Evolutionary conservation across 129 eudicot species (phyloP), one percentile per base, ranked within the genome.

Genomic region (Heracleum sosnowskyi): DNA sequence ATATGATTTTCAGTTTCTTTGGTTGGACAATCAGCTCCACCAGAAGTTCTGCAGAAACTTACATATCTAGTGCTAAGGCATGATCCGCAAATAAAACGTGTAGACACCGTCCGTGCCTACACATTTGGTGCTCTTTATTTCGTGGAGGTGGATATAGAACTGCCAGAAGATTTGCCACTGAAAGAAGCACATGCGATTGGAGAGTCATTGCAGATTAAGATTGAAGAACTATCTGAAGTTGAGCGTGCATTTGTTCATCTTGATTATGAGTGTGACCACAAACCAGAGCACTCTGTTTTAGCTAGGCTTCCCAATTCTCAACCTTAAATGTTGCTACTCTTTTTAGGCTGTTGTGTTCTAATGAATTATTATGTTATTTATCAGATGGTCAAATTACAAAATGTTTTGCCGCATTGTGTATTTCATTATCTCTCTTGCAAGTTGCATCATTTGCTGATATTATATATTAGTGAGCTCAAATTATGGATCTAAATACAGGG

Each of bases 81-180:
- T 76, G 90, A 85, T 84, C 84, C 89, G 46, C 83, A 83, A 73
- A 90, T 90, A 47, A 86, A 86, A 64, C 90, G 88, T 33, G 96
- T 90, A 73, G 96, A 90, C 86, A 90, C 96, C 0, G 91, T 90
- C 45, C 85, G 96, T 22, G 96, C 96, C 24, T 90, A 90, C 88
- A 90, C 96, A 26, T 90, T 90, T 81, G 96, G 96, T 69, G 96
- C 81, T 80, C 90, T 90, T 13, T 90, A 90, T 78, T 90, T 90
- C 77, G 96, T 90, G 74, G 96, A 90, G 96, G 96, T 90, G 79
- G 96, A 90, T 73, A 90, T 90, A 73, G 91, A 90, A 82, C 85
- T 90, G 40, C 96, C 96, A 1, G 96, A 90, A 71, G 96, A 90
- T 74, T 72, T 90, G 83, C 86, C 96, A 24, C 37, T 90, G 80